These are phyloP conservation scores for Hyaloscypha bicolor DNA, from an alignment of 495 filamentous ascomycete species.

Conservation along the genomic window DNA sequence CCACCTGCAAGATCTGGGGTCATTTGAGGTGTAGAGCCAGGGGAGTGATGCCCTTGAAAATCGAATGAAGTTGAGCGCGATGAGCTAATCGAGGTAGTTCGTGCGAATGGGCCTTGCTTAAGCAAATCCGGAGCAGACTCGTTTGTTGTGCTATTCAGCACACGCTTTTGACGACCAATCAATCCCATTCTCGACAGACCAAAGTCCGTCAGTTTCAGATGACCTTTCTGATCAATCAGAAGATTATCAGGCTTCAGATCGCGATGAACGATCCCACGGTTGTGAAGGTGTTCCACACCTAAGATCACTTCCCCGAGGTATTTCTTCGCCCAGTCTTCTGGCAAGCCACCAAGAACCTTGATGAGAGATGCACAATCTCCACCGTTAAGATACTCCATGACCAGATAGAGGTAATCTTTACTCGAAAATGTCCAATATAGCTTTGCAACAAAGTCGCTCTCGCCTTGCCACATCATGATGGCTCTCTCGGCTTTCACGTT, in stretches of 20 bases:
- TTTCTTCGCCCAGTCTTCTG: constrained; percentile 97
- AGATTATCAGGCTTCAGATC: constrained; percentile 98
- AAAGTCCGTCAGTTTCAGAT: constrained; percentile 97
- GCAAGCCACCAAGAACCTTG: constrained; percentile 85
- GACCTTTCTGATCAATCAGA: constrained; percentile 94
- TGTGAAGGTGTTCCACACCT: constrained; percentile 93
- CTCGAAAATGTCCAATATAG: constrained; percentile 99
- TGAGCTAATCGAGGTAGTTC: constrained; percentile 82
- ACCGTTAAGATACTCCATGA: constrained; percentile 99
- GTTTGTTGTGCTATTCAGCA: constrained; percentile 72
- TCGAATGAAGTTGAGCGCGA: constrained; percentile 97
- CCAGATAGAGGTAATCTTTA: constrained; percentile 97
- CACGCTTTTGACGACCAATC: constrained; percentile 92
- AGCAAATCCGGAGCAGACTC: constrained; percentile 88
- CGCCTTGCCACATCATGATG: constrained; percentile 99
- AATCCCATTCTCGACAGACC: constrained; percentile 96
- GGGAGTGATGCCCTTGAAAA: constrained; percentile 77
- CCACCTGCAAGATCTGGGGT: constrained; percentile 73
- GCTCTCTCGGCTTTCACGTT: constrained; percentile 98
- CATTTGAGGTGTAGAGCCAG: constrained; percentile 82
- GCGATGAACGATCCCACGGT: constrained; percentile 90
- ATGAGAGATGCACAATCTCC: constrained; percentile 96
- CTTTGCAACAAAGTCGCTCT: constrained; percentile 98
- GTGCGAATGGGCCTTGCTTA: constrained; percentile 87
- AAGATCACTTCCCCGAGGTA: constrained; percentile 95